phyloP scores from a whole-genome alignment of 2,329 filamentous ascomycete species.

The Beauveria caledonica region DNA sequence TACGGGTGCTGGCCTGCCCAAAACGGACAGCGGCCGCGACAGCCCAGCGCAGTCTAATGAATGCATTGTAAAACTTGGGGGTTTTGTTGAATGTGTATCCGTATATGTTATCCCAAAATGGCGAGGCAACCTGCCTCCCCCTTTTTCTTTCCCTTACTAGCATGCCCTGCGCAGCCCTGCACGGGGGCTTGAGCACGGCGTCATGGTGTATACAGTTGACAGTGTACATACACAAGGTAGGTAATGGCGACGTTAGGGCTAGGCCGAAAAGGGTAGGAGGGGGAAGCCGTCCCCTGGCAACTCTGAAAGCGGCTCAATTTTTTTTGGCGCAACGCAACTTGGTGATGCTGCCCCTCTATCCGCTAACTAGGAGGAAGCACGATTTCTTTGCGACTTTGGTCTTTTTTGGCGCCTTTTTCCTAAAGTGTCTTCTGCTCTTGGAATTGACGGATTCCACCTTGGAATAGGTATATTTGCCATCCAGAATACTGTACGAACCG shows the following conservation, averaged over 20 bases:
- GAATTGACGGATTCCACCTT: background rate
- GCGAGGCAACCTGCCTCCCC: background rate
- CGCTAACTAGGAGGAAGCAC: background rate
- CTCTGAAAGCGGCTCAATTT: conserved; percentile 15
- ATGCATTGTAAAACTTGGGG: background rate
- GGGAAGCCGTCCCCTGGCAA: conserved; percentile 16
- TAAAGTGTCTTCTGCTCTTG: background rate
- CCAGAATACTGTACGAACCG: background rate
- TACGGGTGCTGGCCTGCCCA: background rate
- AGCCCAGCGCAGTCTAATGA: background rate
- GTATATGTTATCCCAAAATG: background rate
- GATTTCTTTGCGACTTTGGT: background rate
- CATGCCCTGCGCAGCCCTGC: background rate
- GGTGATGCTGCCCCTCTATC: conserved; percentile 8
- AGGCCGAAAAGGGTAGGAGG: conserved; percentile 25
- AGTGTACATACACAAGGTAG: no score
- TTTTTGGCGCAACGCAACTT: conserved; percentile 13
- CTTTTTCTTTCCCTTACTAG: background rate
- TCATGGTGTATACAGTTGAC: no score
- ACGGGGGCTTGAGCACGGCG: background rate
- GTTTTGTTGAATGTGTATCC: background rate
- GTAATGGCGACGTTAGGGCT: background rate
- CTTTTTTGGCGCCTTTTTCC: background rate
- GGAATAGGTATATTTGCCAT: background rate
- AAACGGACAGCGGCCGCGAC: background rate